Percentiles rank a stretch among this genome's conserved stretches.
Evolutionary conservation across 352 stramenopile species (phyloP).

Genomic region (Phytopythium boreale): DNA sequence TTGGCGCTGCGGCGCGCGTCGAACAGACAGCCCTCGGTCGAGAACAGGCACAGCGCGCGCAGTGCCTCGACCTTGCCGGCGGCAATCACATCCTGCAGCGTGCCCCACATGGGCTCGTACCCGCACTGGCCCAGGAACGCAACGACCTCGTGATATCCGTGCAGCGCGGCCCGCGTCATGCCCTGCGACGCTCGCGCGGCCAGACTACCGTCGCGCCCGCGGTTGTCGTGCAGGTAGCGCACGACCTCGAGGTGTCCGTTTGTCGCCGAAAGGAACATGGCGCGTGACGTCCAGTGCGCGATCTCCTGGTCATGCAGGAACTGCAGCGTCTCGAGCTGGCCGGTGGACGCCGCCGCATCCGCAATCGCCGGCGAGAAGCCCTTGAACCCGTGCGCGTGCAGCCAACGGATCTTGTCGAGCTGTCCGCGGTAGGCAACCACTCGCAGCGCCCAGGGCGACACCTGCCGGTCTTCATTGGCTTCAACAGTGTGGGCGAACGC

Average conservation of each 20-base stretch:
- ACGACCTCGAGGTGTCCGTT: slow-evolving; percentile 51
- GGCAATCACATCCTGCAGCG: slow-evolving; percentile 25
- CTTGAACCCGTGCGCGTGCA: slow-evolving; percentile 20
- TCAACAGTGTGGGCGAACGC: background rate
- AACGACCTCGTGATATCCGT: slow-evolving; percentile 23
- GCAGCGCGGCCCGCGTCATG: slow-evolving; percentile 24
- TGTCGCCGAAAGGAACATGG: slow-evolving; percentile 47
- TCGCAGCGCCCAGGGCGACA: slow-evolving; percentile 23
- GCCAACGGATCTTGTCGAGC: slow-evolving; percentile 24
- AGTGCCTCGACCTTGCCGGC: slow-evolving; percentile 20
- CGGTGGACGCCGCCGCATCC: slow-evolving; percentile 23
- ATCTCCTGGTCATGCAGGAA: slow-evolving; percentile 36
- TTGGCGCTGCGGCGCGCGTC: slow-evolving; percentile 25
- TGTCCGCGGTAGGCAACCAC: slow-evolving; percentile 24
- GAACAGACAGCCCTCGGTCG: slow-evolving; percentile 28
- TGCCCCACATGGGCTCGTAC: slow-evolving; percentile 22
- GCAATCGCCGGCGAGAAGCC: slow-evolving; percentile 22
- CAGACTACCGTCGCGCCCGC: slow-evolving; percentile 10
- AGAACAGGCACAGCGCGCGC: slow-evolving; percentile 25
- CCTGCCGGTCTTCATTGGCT: slow-evolving; percentile 3
- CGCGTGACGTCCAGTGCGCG: slow-evolving; percentile 33
- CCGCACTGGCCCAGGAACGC: slow-evolving; percentile 17
- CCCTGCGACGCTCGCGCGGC: slow-evolving; percentile 23
- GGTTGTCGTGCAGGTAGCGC: slow-evolving; percentile 35
- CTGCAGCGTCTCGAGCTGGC: slow-evolving; percentile 36